phyloP scores from a whole-genome alignment of 1,284 basidiomycete species.

The Microbotryum intermedium region DNA sequence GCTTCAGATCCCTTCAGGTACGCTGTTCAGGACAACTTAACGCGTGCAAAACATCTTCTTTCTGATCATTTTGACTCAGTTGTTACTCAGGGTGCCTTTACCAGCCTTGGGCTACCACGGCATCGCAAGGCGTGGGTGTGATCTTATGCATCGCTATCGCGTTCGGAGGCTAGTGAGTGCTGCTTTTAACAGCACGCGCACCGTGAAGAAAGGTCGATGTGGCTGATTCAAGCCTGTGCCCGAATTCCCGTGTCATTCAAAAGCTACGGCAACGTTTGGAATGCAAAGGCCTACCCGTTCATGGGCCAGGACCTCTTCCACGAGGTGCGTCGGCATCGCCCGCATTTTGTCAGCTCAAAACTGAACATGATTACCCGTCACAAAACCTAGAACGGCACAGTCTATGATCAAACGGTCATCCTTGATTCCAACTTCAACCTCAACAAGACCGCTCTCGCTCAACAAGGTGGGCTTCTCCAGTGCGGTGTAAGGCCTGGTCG shows the following conservation, averaged over 20 bases:
- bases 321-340: constrained; percentile 8
- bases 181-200: no score
- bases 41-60: not conserved
- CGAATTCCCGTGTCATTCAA: no score
- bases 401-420: constrained; percentile 51
- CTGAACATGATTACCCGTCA: no score
- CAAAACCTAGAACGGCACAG: constrained; percentile 43
- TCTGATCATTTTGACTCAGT: constrained; percentile 46
- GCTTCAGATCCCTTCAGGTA: constrained; percentile 49
- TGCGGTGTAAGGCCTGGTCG: constrained; percentile 50
- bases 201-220: not conserved
- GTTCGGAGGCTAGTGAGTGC: constrained; percentile 42
- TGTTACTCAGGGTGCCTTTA: constrained; percentile 43
- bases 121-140: constrained; percentile 44
- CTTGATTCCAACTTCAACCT: constrained; percentile 77
- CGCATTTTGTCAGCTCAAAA: no score
- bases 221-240: not conserved
- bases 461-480: constrained; percentile 47
- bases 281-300: constrained; percentile 53
- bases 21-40: no score
- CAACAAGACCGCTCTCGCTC: constrained; percentile 49
- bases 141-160: constrained; percentile 43
- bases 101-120: constrained; percentile 31
- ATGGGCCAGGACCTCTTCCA: constrained; percentile 52
- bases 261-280: constrained; percentile 43